A percentile compares a stretch with the other conserved stretches of the same genome.
Evolutionary conservation across 2,329 filamentous ascomycete species (phyloP).

Genomic region (Orbilia blumenaviensis): DNA sequence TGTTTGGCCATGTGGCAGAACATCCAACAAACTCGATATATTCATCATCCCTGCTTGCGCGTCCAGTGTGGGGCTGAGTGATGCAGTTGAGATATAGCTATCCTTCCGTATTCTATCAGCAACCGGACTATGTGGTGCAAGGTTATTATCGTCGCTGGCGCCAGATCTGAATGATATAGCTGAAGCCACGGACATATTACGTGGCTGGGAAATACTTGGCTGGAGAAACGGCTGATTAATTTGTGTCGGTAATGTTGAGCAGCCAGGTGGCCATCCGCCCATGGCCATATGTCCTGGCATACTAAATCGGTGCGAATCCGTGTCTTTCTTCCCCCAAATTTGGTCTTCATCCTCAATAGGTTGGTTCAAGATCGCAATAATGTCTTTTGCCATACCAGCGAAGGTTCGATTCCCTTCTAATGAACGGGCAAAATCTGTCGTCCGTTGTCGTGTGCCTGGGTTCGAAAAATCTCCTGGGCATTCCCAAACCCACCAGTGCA

Average conservation of each 20-base stretch:
- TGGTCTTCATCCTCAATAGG: conserved; percentile 89
- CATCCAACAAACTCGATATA: conserved; percentile 39
- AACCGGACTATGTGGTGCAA: conserved; percentile 21
- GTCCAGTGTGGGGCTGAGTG: conserved; percentile 41
- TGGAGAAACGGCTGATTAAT: conserved; percentile 8
- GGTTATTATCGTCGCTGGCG: conserved; percentile 25
- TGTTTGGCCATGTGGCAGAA: conserved; percentile 22
- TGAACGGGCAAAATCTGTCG: conserved; percentile 78
- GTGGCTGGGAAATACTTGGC: conserved; percentile 1
- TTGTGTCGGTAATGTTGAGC: conserved; percentile 11
- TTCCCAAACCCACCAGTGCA: conserved; percentile 86
- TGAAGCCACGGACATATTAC: conserved; percentile 45
- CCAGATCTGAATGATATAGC: conserved; percentile 33
- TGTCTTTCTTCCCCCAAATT: conserved; percentile 87
- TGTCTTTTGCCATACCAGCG: conserved; percentile 83
- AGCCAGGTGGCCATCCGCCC: conserved; percentile 15
- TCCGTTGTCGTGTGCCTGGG: conserved; percentile 73
- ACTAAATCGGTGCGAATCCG: conserved; percentile 63
- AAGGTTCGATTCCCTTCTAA: conserved; percentile 83
- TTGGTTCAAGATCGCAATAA: conserved; percentile 75
- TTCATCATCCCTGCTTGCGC: conserved; percentile 41
- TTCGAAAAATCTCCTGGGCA: conserved; percentile 95
- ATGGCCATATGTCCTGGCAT: conserved; percentile 51
- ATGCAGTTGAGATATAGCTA: conserved; percentile 38
- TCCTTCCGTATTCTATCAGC: conserved; percentile 34